These are phyloP conservation scores for Austroboletus eburneus DNA, from an alignment of 768 basidiomycete genomes.

Conservation along the genomic window DNA sequence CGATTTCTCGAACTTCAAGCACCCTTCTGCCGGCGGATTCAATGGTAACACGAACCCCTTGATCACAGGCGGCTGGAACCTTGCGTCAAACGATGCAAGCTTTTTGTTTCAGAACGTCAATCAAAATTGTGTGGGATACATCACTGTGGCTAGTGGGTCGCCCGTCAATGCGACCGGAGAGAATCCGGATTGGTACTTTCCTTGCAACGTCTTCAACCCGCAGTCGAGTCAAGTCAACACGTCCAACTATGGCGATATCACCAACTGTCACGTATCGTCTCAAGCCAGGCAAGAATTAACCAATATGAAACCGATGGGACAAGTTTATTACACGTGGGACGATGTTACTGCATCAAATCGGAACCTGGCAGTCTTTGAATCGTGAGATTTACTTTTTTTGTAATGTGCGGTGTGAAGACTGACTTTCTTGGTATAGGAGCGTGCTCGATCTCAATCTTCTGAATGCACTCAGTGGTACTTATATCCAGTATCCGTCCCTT, in stretches of 20 bases:
- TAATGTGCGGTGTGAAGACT: slow-evolving; percentile 2
- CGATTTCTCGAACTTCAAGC: slow-evolving; percentile 82
- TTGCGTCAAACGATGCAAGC: slow-evolving; percentile 84
- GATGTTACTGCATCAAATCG: slow-evolving; percentile 64
- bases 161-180: slow-evolving; percentile 62
- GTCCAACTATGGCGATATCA: slow-evolving; percentile 59
- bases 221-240: slow-evolving; percentile 67
- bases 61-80: slow-evolving; percentile 66
- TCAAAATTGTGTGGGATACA: slow-evolving; percentile 71
- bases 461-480: slow-evolving; percentile 73
- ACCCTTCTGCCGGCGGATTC: slow-evolving; percentile 69
- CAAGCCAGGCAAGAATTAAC: slow-evolving; percentile 51
- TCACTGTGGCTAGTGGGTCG: slow-evolving; percentile 67
- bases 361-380: slow-evolving; percentile 92
- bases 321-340: slow-evolving; percentile 94
- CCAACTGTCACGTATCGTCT: slow-evolving; percentile 68
- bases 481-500: slow-evolving; percentile 78
- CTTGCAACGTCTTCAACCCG: slow-evolving; percentile 83
- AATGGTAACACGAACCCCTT: slow-evolving; percentile 83
- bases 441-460: slow-evolving; percentile 90
- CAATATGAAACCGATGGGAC: slow-evolving; percentile 57
- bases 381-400: slow-evolving; percentile 50
- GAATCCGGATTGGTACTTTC: slow-evolving; percentile 91
- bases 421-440: slow-evolving; percentile 40
- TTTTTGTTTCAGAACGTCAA: slow-evolving; percentile 95